A percentile compares a stretch with the other conserved stretches of the same genome.
phyloP scores from a whole-genome alignment of 2,329 filamentous ascomycete species.

The Trichophyton rubrum region DNA sequence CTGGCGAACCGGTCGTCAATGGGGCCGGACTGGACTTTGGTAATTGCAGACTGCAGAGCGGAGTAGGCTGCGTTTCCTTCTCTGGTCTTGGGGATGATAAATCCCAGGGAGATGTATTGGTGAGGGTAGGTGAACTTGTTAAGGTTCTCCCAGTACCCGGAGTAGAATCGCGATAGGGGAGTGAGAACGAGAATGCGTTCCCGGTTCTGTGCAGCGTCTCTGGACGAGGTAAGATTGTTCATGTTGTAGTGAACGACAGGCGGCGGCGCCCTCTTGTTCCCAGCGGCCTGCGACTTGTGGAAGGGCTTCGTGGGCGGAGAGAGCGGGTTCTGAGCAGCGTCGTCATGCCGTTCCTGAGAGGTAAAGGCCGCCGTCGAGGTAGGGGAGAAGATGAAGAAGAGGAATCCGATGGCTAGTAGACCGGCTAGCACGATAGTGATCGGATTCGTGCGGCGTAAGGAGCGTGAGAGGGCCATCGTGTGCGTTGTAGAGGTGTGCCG shows the following conservation, averaged over 20 bases:
- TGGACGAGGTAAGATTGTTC: slow-evolving; percentile 81
- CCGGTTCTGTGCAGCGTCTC: slow-evolving; percentile 60
- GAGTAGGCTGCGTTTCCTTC: slow-evolving; percentile 80
- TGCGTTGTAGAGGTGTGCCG: no score
- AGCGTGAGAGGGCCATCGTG: slow-evolving; percentile 49
- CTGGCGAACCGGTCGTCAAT: slow-evolving; percentile 77
- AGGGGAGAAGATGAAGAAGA: slow-evolving; percentile 50
- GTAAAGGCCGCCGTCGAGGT: slow-evolving; percentile 40
- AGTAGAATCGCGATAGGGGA: slow-evolving; percentile 85
- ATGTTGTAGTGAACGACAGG: slow-evolving; percentile 88
- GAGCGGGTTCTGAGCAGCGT: slow-evolving; percentile 55
- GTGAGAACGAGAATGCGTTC: slow-evolving; percentile 88
- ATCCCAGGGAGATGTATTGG: slow-evolving; percentile 85
- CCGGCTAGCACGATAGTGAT: slow-evolving; percentile 60
- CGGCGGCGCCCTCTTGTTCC: slow-evolving; percentile 49
- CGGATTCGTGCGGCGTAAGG: slow-evolving; percentile 66
- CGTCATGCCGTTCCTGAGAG: slow-evolving; percentile 40
- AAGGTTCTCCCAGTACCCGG: slow-evolving; percentile 90
- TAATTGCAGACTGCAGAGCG: slow-evolving; percentile 70
- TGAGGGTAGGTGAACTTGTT: slow-evolving; percentile 76
- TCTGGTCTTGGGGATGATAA: slow-evolving; percentile 87
- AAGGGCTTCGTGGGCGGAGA: slow-evolving; percentile 65
- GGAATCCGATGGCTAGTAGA: slow-evolving; percentile 58
- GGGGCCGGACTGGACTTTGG: slow-evolving; percentile 71
- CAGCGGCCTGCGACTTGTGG: slow-evolving; percentile 47